phyloP scores from a whole-genome alignment of 1,139 yeast genomes.

The Arxiozyma slooffiae region DNA sequence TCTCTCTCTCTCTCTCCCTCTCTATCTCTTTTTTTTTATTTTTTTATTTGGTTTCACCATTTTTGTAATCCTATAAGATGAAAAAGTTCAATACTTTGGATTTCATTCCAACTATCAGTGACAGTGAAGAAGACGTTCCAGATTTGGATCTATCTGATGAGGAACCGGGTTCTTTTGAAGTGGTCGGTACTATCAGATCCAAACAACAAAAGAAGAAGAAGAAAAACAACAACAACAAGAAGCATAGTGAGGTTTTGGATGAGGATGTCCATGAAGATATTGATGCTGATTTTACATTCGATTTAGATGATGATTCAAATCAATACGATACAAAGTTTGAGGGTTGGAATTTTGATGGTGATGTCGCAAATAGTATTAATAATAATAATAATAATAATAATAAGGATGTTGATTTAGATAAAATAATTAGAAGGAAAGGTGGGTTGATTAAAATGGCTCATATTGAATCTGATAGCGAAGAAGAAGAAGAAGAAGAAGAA shows the following conservation, averaged over 20 bases:
- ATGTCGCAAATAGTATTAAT: conserved; percentile 29
- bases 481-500: conserved; percentile 31
- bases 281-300: conserved; percentile 63
- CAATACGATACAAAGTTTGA: conserved; percentile 38
- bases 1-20: neutral
- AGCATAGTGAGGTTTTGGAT: conserved; percentile 20
- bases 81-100: conserved; percentile 29
- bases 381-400: conserved; percentile 27
- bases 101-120: conserved; percentile 66
- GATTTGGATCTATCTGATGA: conserved; percentile 47
- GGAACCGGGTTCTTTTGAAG: conserved; percentile 21
- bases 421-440: conserved; percentile 73
- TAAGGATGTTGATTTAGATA: conserved; percentile 77
- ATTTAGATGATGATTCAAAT: conserved; percentile 55
- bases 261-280: conserved; percentile 44
- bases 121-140: conserved; percentile 52
- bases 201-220: conserved; percentile 15
- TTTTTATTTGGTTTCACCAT: neutral
- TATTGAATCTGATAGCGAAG: conserved; percentile 32
- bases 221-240: conserved; percentile 29
- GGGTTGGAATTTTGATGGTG: conserved; percentile 76
- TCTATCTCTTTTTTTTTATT: too few relatives aligned
- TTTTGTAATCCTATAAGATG: conserved; percentile 1
- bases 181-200: conserved; percentile 8
- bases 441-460: conserved; percentile 54